Evolutionary conservation across 139 green algal species (phyloP), one percentile per base, ranked within the genome.

Genomic region (Coccomyxa sp.): DNA sequence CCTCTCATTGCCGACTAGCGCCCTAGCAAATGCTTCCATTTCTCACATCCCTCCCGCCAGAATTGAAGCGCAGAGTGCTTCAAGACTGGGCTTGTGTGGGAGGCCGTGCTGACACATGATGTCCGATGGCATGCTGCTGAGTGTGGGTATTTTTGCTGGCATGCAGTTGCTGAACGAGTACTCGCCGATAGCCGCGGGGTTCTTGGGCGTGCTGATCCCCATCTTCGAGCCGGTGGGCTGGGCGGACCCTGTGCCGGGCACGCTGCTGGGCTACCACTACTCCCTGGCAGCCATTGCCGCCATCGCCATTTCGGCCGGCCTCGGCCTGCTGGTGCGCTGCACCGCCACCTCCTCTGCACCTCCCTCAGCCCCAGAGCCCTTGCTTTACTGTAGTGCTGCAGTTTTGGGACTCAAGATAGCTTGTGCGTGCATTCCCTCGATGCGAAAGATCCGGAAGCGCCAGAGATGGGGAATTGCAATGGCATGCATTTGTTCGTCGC

Each of bases 281-380:
- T 92, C 84, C 0, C 23, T 82, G 15, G 81, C 82, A 13, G 85
- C 89, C 0, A 77, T 94, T 7, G 76, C 68, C 21, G 92, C 93
- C 38, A 98, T 98, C 76, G 45, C 92, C 3, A 31, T 97, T 15
- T 91, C 81, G 28, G 90, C 93, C 0, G 79, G 94, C 58, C 89
- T 98, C 31, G 95, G 95, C n/a, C 90, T 98, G 63, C 82, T 97
- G 14, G 95, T 51, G 38, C 38, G 38, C n/a, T n/a, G n/a, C n/a
- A n/a, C n/a, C n/a, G n/a, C 38, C 38, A 51, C 38, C 38, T 51
- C 38, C 38, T 51, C 3, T 51, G 38, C 3, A 51, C 3, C 3
- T 51, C 3, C 38, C 38, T 51, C 38, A 51, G 38, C 38, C 38
- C 38, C 38, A 51, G 38, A 51, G 38, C 38, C 38, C 38, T 51